Conservation (phyloP, 2,329 filamentous ascomycete species). For the Cordyceps cicadae region DNA sequence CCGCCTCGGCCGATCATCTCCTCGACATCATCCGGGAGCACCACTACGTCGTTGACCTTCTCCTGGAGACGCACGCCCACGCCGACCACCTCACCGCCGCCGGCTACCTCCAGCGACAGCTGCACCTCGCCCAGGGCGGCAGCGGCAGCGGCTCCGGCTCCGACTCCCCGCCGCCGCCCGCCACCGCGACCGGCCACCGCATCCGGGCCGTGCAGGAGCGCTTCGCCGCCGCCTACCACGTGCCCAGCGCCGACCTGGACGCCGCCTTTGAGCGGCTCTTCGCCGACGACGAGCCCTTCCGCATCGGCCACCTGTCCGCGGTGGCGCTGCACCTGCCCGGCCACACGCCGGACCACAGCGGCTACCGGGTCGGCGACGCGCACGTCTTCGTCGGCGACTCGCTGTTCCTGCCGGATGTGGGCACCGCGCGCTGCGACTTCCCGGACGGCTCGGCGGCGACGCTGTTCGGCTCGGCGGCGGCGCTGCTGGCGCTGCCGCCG, state of each 20-base stretch:
- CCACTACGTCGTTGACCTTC: conserved; percentile 39
- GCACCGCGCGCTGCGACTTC: conserved; percentile 46
- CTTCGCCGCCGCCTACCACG: conserved; percentile 41
- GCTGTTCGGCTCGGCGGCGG: conserved; percentile 36
- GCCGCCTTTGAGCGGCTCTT: conserved; percentile 45
- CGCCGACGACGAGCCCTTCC: conserved; percentile 44
- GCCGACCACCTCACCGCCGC: conserved; percentile 54
- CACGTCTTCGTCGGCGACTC: conserved; percentile 46
- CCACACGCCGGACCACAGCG: conserved; percentile 53
- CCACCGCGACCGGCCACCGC: conserved; percentile 31
- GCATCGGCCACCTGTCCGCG: conserved; percentile 37
- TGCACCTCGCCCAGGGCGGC: conserved; percentile 27
- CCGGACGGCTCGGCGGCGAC: conserved; percentile 39
- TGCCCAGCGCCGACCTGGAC: conserved; percentile 33
- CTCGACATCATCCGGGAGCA: conserved; percentile 35
- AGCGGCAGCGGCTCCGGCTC: no score
- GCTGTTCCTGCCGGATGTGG: conserved; percentile 43
- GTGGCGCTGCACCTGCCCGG: conserved; percentile 48
- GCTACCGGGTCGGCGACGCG: conserved; percentile 32
- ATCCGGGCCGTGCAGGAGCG: conserved; percentile 35
- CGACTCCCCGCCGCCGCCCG: conserved; percentile 20
- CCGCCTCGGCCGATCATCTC: conserved; percentile 43
- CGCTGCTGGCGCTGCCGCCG: conserved; percentile 33
- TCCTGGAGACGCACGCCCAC: conserved; percentile 56
- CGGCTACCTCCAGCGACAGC: conserved; percentile 43